Percentiles rank a stretch among this genome's conserved stretches.
These are phyloP conservation scores for Eutypa lata DNA, from an alignment of 2,329 filamentous ascomycete genomes.

Conservation along the genomic window DNA sequence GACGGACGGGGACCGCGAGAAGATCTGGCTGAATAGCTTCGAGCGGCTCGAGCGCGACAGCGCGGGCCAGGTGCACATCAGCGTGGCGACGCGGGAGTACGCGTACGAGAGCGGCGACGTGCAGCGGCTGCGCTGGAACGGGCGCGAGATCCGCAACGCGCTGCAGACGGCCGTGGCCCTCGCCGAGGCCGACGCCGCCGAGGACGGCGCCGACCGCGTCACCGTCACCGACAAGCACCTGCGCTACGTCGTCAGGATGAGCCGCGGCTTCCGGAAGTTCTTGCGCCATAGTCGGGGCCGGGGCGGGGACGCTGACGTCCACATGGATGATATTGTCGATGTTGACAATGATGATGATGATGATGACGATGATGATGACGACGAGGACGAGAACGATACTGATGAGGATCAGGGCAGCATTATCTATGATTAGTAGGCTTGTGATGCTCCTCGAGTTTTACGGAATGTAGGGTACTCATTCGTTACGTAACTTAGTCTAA, in stretches of 20 bases:
- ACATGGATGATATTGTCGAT: constrained; percentile 7
- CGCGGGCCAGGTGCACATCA: constrained; percentile 33
- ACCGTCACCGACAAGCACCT: constrained; percentile 32
- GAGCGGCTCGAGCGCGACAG: constrained; percentile 42
- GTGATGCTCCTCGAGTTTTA: too few species aligned
- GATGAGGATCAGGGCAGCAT: not conserved
- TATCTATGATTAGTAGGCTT: constrained; percentile 1
- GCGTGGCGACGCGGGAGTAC: constrained; percentile 36
- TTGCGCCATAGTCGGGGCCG: constrained; percentile 10
- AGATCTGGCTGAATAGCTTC: constrained; percentile 45
- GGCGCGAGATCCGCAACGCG: constrained; percentile 33
- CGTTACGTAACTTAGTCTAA: too few species aligned
- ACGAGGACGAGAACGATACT: constrained; percentile 6
- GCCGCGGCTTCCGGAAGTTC: constrained; percentile 35
- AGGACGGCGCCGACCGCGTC: constrained; percentile 22
- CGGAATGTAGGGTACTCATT: too few species aligned
- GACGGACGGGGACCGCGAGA: constrained; percentile 37
- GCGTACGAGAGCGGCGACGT: constrained; percentile 35
- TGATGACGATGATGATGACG: constrained; percentile 8
- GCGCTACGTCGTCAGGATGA: constrained; percentile 35
- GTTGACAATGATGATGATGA: constrained; percentile 8
- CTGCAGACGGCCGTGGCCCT: constrained; percentile 27
- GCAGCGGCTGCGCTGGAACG: constrained; percentile 34
- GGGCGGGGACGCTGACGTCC: constrained; percentile 5
- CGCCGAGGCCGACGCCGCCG: constrained; percentile 25